Evolutionary conservation across 2,329 filamentous ascomycete genomes (phyloP).

Genomic region (Neonectria faginata): DNA sequence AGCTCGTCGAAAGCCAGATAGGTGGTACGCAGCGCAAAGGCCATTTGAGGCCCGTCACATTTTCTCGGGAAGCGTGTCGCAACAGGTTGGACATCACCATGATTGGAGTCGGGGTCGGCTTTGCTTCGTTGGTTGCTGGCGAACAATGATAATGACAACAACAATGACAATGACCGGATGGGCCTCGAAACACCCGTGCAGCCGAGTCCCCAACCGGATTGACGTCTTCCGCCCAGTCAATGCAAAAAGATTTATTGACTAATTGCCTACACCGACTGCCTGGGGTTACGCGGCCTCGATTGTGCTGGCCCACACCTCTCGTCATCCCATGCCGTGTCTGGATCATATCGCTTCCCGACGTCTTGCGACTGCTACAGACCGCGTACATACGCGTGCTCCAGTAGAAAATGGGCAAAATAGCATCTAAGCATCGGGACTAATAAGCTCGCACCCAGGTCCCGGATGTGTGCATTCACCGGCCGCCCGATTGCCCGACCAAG

Average conservation of each 20-base stretch:
- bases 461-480: background rate
- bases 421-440: background rate
- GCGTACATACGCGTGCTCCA: background rate
- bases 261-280: background rate
- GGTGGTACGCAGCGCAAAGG: background rate
- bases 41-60: background rate
- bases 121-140: background rate
- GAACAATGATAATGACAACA: background rate
- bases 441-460: background rate
- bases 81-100: background rate
- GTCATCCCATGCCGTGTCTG: background rate
- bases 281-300: background rate
- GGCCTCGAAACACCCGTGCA: background rate
- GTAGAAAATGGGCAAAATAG: background rate
- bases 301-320: conserved; percentile 2
- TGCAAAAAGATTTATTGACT: background rate
- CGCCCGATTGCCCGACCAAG: background rate
- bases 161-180: background rate
- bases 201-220: background rate
- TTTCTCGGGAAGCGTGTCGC: background rate
- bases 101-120: background rate
- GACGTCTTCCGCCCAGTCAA: background rate
- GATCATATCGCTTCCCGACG: background rate
- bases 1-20: background rate
- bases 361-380: background rate